Evolutionary conservation across 192 early-diverging fungal species (phyloP).

Genomic region (Backusella westeae): DNA sequence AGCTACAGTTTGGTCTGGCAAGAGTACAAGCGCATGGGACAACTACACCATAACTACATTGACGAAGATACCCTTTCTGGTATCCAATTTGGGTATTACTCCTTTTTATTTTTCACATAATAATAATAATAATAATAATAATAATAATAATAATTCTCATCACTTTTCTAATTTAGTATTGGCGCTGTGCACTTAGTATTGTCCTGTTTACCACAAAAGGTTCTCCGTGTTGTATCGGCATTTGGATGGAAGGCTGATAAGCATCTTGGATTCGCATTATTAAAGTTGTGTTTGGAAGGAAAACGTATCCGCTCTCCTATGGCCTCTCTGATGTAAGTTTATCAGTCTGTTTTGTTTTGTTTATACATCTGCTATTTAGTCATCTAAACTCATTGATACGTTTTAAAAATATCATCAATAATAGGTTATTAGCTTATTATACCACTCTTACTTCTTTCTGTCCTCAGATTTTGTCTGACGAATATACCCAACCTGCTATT

Average conservation of each 20-base stretch:
- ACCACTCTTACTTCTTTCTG: conserved; percentile 25
- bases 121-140: neutral
- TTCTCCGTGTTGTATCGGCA: conserved; percentile 48
- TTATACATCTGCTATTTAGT: neutral
- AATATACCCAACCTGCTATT: conserved; percentile 21
- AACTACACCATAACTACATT: conserved; percentile 27
- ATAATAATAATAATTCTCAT: neutral
- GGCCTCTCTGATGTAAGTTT: conserved; percentile 49
- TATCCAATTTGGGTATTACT: conserved; percentile 39
- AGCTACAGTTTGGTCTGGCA: conserved; percentile 40
- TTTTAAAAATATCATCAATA: neutral
- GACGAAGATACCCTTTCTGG: conserved; percentile 37
- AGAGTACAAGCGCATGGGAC: conserved; percentile 42
- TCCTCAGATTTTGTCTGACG: conserved; percentile 26
- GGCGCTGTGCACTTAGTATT: conserved; percentile 43
- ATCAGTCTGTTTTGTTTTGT: neutral
- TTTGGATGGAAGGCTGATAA: conserved; percentile 55
- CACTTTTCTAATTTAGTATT: conserved; percentile 16
- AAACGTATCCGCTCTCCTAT: conserved; percentile 49
- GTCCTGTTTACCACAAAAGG: conserved; percentile 46
- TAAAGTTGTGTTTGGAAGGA: conserved; percentile 44
- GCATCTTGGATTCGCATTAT: conserved; percentile 47
- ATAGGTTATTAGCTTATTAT: conserved; percentile 31
- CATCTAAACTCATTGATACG: neutral
- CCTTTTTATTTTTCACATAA: neutral